Evolutionary conservation across 2,329 filamentous ascomycete species (phyloP).

Genomic region (Blastomyces emzantsi): DNA sequence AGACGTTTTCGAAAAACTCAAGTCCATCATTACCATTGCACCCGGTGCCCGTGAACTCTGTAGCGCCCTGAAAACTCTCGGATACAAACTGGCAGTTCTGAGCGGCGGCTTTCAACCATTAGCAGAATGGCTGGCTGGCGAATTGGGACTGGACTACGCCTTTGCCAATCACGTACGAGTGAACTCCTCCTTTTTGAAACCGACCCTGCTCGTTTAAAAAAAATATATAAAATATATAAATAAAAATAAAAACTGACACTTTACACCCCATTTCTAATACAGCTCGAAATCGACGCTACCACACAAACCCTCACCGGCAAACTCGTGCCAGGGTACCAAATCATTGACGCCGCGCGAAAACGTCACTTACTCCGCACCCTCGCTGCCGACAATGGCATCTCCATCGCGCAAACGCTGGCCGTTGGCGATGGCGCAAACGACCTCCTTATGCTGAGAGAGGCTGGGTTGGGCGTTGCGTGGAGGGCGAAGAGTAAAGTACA

Average conservation of each 20-base stretch:
- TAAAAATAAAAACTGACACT: slow-evolving; percentile 2
- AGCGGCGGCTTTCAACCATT: slow-evolving; percentile 88
- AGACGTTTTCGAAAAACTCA: slow-evolving; percentile 69
- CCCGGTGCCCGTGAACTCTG: slow-evolving; percentile 69
- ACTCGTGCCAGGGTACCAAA: slow-evolving; percentile 45
- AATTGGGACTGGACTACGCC: slow-evolving; percentile 78
- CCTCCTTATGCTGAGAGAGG: slow-evolving; percentile 54
- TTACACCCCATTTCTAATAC: slow-evolving; percentile 5
- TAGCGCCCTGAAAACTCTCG: slow-evolving; percentile 62
- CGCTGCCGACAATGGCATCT: slow-evolving; percentile 46
- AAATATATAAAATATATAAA: no score
- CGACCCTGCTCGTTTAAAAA: background rate
- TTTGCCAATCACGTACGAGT: slow-evolving; percentile 67
- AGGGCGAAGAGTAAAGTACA: slow-evolving; percentile 58
- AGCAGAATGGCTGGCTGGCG: slow-evolving; percentile 71
- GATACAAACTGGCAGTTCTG: slow-evolving; percentile 80
- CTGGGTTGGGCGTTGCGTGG: slow-evolving; percentile 55
- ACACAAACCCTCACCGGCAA: slow-evolving; percentile 48
- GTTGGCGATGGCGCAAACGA: slow-evolving; percentile 59
- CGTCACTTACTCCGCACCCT: slow-evolving; percentile 46
- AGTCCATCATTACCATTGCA: slow-evolving; percentile 67
- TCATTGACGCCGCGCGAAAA: slow-evolving; percentile 53
- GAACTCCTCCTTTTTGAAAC: background rate
- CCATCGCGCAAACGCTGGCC: slow-evolving; percentile 47
- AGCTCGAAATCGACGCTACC: slow-evolving; percentile 42